Evolutionary conservation across 148 eudicot genomes (phyloP).

Genomic region (Euryodendron excelsum): DNA sequence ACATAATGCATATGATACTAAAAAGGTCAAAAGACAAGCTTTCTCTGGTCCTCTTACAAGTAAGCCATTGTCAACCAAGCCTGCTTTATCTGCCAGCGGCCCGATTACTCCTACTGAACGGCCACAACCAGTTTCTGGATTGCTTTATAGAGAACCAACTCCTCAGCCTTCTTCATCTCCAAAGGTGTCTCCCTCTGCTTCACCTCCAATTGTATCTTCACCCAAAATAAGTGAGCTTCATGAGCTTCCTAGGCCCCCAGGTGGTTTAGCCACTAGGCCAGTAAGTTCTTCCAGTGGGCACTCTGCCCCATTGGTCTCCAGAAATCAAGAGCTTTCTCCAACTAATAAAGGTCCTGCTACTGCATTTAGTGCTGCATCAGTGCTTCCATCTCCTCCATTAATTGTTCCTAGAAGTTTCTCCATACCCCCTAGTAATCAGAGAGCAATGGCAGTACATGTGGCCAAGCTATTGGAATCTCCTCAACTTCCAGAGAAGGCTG

Average conservation of each 20-base stretch:
- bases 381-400: conserved; percentile 73
- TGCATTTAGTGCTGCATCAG: conserved; percentile 50
- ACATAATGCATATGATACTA: conserved; percentile 42
- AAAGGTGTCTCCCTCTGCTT: conserved; percentile 39
- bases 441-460: conserved; percentile 41
- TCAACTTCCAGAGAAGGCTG: conserved; percentile 36
- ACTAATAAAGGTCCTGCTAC: conserved; percentile 41
- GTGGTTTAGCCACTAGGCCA: conserved; percentile 43
- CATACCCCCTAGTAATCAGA: conserved; percentile 74
- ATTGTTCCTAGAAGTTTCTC: conserved; percentile 77
- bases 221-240: conserved; percentile 94
- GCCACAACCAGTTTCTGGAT: conserved; percentile 44
- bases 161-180: conserved; percentile 39
- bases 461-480: conserved; percentile 50
- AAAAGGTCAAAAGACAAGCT: conserved; percentile 63
- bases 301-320: conserved; percentile 54
- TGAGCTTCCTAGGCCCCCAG: conserved; percentile 96
- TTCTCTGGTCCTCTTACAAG: conserved; percentile 88
- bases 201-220: conserved; percentile 60
- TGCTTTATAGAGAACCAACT: conserved; percentile 41
- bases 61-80: conserved; percentile 49
- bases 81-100: conserved; percentile 48
- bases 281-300: conserved; percentile 49
- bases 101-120: conserved; percentile 48
- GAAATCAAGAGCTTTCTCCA: conserved; percentile 50